phyloP scores from a whole-genome alignment of 176 grass and related monocot species.

The Aegilops tauschii region DNA sequence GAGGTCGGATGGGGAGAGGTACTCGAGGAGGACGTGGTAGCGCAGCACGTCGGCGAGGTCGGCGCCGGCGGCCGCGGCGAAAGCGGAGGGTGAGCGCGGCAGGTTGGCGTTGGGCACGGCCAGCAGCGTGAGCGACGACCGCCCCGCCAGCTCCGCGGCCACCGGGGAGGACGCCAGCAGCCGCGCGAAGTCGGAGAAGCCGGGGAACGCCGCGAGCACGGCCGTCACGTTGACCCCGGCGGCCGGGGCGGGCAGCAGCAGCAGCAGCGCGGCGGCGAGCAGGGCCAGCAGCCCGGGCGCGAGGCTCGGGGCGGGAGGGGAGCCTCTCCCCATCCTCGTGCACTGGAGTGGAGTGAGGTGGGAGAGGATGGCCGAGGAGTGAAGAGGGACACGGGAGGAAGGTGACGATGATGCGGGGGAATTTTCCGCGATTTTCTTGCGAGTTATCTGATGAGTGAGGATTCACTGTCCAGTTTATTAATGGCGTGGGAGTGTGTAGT shows the following conservation, averaged over 20 bases:
- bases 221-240: slow-evolving; percentile 63
- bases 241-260: slow-evolving; percentile 36
- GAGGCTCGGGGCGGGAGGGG: slow-evolving; percentile 23
- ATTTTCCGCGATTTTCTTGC: not conserved
- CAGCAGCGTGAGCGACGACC: slow-evolving; percentile 84
- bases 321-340: slow-evolving; percentile 23
- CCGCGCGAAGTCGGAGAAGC: slow-evolving; percentile 61
- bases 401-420: not conserved
- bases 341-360: not conserved
- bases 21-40: slow-evolving; percentile 95
- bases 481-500: not conserved
- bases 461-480: not conserved
- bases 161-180: slow-evolving; percentile 65
- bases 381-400: not conserved
- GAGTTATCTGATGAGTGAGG: not conserved
- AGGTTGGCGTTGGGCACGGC: slow-evolving; percentile 74
- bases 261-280: slow-evolving; percentile 22
- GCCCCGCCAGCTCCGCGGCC: slow-evolving; percentile 50
- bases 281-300: slow-evolving; percentile 11
- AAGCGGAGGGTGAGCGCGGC: slow-evolving; percentile 48
- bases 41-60: slow-evolving; percentile 89
- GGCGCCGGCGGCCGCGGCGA: slow-evolving; percentile 58
- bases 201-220: slow-evolving; percentile 60
- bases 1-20: slow-evolving; percentile 79
- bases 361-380: not conserved